A percentile compares a stretch with the other conserved stretches of the same genome.
Evolutionary conservation across 1,284 basidiomycete species (phyloP).

Genomic region (Pisolithus thermaeus): DNA sequence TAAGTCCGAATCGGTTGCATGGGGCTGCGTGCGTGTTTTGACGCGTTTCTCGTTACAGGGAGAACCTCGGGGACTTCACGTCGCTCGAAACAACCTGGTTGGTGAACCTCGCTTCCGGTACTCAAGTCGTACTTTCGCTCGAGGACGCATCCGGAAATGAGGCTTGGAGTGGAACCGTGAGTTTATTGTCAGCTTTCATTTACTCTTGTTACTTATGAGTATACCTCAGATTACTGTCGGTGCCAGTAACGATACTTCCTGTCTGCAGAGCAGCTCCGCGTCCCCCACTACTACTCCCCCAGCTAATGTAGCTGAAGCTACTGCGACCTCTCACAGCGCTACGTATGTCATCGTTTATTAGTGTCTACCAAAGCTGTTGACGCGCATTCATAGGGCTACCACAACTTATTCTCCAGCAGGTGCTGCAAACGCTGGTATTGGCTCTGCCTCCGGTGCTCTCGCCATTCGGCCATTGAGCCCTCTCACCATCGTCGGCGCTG

Average conservation of each 20-base stretch:
- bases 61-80: slow-evolving; percentile 53
- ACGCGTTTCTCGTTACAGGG: slow-evolving; percentile 31
- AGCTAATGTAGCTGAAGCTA: slow-evolving; percentile 16
- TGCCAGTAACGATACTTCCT: slow-evolving; percentile 43
- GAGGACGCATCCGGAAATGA: slow-evolving; percentile 49
- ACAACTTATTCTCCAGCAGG: slow-evolving; percentile 33
- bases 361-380: slow-evolving; percentile 5
- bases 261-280: slow-evolving; percentile 28
- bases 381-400: slow-evolving; percentile 8
- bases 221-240: slow-evolving; percentile 48
- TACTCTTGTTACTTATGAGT: neutral
- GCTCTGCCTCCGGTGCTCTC: slow-evolving; percentile 23
- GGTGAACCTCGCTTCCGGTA: slow-evolving; percentile 43
- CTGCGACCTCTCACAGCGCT: slow-evolving; percentile 6
- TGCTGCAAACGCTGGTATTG: slow-evolving; percentile 50
- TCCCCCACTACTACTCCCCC: slow-evolving; percentile 15
- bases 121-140: slow-evolving; percentile 46
- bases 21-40: neutral
- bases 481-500: slow-evolving; percentile 14
- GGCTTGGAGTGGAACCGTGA: slow-evolving; percentile 58
- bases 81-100: slow-evolving; percentile 42
- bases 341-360: slow-evolving; percentile 14
- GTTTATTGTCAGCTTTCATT: slow-evolving; percentile 17
- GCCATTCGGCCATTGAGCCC: slow-evolving; percentile 12
- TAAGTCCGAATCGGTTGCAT: slow-evolving; percentile 28